Evolutionary conservation across 345 rosid genomes (phyloP).

Genomic region (Bruguiera sexangula): DNA sequence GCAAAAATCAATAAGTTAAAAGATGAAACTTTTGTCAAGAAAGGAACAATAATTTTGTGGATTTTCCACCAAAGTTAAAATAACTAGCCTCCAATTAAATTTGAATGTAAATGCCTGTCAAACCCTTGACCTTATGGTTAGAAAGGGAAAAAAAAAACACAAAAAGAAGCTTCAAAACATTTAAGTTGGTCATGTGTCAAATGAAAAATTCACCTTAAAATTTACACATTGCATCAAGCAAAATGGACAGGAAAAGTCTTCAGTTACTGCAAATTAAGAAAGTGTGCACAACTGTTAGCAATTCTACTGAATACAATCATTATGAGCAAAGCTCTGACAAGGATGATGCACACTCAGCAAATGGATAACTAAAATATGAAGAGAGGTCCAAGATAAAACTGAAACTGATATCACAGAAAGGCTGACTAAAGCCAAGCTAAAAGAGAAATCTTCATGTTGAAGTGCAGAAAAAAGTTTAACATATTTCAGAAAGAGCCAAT

Average conservation of each 20-base stretch:
- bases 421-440: not conserved
- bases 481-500: not conserved
- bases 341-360: too few relatives aligned
- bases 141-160: not conserved
- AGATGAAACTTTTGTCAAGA: not conserved
- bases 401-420: not conserved
- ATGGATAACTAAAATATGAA: not conserved
- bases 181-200: not conserved
- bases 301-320: not conserved
- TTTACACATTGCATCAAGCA: slow-evolving; percentile 28
- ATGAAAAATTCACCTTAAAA: slow-evolving; percentile 20
- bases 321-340: not conserved
- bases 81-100: not conserved
- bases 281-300: not conserved
- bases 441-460: not conserved
- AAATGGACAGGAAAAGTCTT: slow-evolving; percentile 31
- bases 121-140: not conserved
- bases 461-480: not conserved
- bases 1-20: not conserved
- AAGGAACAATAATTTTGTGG: not conserved
- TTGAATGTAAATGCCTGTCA: not conserved
- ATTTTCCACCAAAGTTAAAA: not conserved
- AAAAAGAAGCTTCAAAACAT: not conserved
- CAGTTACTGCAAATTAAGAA: slow-evolving; percentile 24
- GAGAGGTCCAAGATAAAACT: not conserved